Evolutionary conservation across 2,329 filamentous ascomycete genomes (phyloP), one percentile per base, ranked within the genome.

Genomic region (Nannizzia gypsea): DNA sequence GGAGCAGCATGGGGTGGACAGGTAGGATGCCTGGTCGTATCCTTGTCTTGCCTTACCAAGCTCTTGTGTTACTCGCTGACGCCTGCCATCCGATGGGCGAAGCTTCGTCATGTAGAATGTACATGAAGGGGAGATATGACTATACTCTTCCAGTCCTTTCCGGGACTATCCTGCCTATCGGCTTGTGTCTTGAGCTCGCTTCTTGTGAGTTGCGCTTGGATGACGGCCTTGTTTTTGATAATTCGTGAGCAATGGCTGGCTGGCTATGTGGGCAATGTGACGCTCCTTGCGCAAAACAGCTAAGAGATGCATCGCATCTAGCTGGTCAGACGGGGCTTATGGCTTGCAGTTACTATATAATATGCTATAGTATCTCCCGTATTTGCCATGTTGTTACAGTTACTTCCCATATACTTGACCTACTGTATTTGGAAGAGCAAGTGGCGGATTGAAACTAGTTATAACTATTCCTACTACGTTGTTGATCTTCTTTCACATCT

Each of bases 121-220:
- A 54, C 50, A 54, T 31, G 50, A n/a, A 17, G 31, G 50, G 15
- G 28, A 54, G 24, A 31, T 31, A 24, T 50, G 36, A 36, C 50
- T 24, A n/a, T 36, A 13, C 26, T 54, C 42, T 50, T 34, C 59
- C 59, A 22, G 40, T 1, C 26, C 9, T 60, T 57, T 57, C 59
- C 59, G 28, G 42, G 17, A 1, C 17, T 60, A 60, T 52, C 59
- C 59, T 26, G 13, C 50, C 50, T 54, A 54, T 54, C 50, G 17
- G 28, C 15, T 54, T 9, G 48, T 34, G 28, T 17, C 26, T 31
- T 26, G 15, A 17, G 26, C 24, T 6, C 6, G 38, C 15, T 17
- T 42, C n/a, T 11, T 17, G 38, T 42, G 31, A 13, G 38, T n/a
- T 42, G 15, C 13, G 31, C 31, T 36, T 36, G 31, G 31, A 42